A percentile compares a stretch with the other conserved stretches of the same genome.
phyloP scores from a whole-genome alignment of 768 basidiomycete species.

The Hygrophorus russula region DNA sequence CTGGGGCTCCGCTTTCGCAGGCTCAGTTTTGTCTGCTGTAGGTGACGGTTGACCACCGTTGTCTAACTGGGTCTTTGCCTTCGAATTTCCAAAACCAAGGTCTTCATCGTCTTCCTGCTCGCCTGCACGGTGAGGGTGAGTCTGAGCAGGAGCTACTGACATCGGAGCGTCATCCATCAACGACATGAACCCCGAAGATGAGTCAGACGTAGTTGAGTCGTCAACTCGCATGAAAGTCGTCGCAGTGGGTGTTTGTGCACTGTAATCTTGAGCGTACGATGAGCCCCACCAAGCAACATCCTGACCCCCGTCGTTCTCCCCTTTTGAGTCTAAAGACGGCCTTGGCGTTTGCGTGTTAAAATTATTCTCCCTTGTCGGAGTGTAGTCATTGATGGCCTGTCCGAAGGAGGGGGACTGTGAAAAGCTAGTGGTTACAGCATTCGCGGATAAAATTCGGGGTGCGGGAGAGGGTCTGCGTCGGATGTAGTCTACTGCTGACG shows the following conservation, averaged over 20 bases:
- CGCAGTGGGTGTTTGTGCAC: conserved; percentile 53
- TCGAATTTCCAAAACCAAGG: conserved; percentile 77
- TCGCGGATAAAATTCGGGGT: conserved; percentile 43
- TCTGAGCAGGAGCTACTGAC: conserved; percentile 21
- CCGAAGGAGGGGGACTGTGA: conserved; percentile 27
- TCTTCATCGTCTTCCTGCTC: conserved; percentile 54
- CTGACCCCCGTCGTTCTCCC: conserved; percentile 20
- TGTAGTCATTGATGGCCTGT: conserved; percentile 13
- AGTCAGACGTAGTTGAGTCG: conserved; percentile 24
- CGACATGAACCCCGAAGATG: conserved; percentile 64
- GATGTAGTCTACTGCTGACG: conserved; percentile 69
- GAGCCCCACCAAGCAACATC: conserved; percentile 45
- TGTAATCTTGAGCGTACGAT: conserved; percentile 20
- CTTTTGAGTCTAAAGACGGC: conserved; percentile 13
- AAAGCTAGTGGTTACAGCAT: conserved; percentile 41
- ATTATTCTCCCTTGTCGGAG: conserved; percentile 17
- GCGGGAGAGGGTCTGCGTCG: conserved; percentile 45
- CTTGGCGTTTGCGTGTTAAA: conserved; percentile 22
- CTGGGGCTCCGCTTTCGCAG: conserved; percentile 14
- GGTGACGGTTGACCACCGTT: conserved; percentile 14
- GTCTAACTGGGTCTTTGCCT: conserved; percentile 26
- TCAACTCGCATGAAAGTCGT: conserved; percentile 51
- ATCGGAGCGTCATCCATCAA: conserved; percentile 60
- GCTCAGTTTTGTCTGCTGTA: conserved; percentile 11
- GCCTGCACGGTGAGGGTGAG: conserved; percentile 7